phyloP scores from a whole-genome alignment of 1,284 basidiomycete species.

The Thecaphora thlaspeos region DNA sequence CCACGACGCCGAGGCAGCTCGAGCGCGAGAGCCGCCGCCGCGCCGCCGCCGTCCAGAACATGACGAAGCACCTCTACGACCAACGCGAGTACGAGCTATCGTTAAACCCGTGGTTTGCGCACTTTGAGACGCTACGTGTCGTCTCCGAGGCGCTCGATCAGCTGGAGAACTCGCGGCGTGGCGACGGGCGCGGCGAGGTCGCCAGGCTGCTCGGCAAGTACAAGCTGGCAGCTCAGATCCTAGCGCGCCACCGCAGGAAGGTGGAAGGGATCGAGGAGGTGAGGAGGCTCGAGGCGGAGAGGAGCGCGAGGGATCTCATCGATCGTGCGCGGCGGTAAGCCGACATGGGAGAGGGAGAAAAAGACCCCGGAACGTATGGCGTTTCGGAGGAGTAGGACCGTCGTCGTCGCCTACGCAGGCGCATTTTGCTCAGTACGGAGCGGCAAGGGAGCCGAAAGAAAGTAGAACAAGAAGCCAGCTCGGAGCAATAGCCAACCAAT shows the following conservation, averaged over 20 bases:
- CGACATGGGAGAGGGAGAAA: no score
- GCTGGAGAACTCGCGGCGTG: slow-evolving; percentile 1
- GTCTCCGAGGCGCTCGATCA: slow-evolving; percentile 14
- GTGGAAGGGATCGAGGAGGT: slow-evolving; percentile 18
- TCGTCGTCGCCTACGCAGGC: no score
- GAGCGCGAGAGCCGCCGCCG: neutral
- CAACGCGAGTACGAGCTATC: neutral
- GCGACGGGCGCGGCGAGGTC: neutral
- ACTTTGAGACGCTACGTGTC: slow-evolving; percentile 32
- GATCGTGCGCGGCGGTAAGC: slow-evolving; percentile 2
- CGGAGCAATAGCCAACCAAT: no score
- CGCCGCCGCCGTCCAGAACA: slow-evolving; percentile 7
- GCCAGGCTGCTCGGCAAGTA: slow-evolving; percentile 13
- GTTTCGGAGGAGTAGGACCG: no score
- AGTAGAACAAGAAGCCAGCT: no score
- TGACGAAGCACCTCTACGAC: neutral
- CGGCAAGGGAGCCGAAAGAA: no score
- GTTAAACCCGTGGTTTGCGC: slow-evolving; percentile 31
- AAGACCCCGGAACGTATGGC: no score
- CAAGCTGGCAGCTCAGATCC: slow-evolving; percentile 5
- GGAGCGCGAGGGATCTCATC: slow-evolving; percentile 23
- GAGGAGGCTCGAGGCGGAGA: slow-evolving; percentile 13
- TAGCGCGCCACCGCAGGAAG: slow-evolving; percentile 23
- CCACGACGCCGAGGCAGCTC: neutral
- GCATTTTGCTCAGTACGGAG: no score